Evolutionary conservation across 352 stramenopile species (phyloP), one percentile per base, ranked within the genome.

Genomic region (Pythium aphanidermatum): DNA sequence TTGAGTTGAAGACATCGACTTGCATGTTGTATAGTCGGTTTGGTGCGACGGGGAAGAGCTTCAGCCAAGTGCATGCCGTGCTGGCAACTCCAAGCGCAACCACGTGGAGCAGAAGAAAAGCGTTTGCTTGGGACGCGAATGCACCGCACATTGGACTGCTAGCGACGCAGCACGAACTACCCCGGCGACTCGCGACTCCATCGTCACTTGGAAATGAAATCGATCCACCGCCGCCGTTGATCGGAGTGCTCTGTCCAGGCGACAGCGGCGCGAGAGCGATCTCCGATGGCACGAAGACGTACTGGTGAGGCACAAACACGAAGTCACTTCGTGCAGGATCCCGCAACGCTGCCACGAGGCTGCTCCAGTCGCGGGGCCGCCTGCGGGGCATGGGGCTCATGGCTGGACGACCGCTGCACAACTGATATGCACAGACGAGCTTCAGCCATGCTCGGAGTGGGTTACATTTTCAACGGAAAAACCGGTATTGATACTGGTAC

Each of bases 21-120:
- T 92, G 76, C 60, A 92, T 88, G 55, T 89, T 85, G 63, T 92
- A 92, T 9, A 92, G 68, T 7, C 77, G 58, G 23, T 46, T 68
- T 9, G 80, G 74, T 11, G 74, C 70, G 39, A 92, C 68, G 28
- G 80, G 80, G 62, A 89, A 92, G 30, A 87, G 63, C 37, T 58
- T 51, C 19, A 83, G 40, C 80, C 80, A 92, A 12, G 60, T 60
- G 49, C 51, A 68, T 16, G 65, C 70, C 12, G 85, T 33, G 16
- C 65, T 66, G 0, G 72, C 63, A 5, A 68, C 39, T 8, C 68
- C 65, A 36, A 85, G 60, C 12, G 75, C 69, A 0, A 63, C 32
- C 13, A 89, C 49, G 32, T 86, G 75, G n/a, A 82, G 52, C 23
- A 57, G 44, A 48, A 89, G 85, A 62, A 79, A 89, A 17, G 49